Evolutionary conservation across 2,329 filamentous ascomycete species (phyloP).

Genomic region (Fusarium sp.): DNA sequence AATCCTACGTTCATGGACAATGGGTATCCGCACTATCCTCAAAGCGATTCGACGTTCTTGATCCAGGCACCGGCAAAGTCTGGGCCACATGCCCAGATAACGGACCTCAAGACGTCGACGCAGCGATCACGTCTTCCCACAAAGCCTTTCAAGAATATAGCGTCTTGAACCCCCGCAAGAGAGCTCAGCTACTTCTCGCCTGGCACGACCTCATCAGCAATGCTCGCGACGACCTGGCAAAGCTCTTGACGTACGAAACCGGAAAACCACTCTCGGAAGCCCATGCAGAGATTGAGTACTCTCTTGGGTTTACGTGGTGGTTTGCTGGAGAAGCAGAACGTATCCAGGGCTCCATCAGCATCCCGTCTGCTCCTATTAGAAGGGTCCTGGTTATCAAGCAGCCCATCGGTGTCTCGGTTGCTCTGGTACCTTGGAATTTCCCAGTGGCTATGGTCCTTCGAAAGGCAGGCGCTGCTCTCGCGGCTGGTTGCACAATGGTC

Average conservation of each 20-base stretch:
- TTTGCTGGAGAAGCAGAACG: conserved; percentile 58
- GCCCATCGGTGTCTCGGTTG: conserved; percentile 47
- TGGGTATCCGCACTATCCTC: background rate
- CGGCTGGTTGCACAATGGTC: conserved; percentile 78
- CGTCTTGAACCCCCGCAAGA: background rate
- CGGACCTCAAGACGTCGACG: background rate
- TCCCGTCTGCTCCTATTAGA: conserved; percentile 66
- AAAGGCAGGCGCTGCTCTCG: conserved; percentile 63
- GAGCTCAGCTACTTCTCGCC: background rate
- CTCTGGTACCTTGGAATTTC: conserved; percentile 63
- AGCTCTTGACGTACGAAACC: conserved; percentile 56
- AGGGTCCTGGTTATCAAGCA: conserved; percentile 73
- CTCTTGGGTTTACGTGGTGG: conserved; percentile 62
- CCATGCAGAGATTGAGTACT: conserved; percentile 62
- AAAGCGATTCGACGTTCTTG: background rate
- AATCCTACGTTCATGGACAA: background rate
- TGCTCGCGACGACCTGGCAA: conserved; percentile 48
- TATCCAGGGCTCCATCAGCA: conserved; percentile 63
- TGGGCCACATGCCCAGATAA: background rate
- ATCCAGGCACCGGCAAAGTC: background rate
- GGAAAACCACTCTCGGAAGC: conserved; percentile 65
- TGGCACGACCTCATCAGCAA: background rate
- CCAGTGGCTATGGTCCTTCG: conserved; percentile 60
- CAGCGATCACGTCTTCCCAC: background rate
- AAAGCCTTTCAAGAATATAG: background rate